These are phyloP conservation scores for Quercus glauca DNA, from an alignment of 306 rosid genomes.

Conservation along the genomic window DNA sequence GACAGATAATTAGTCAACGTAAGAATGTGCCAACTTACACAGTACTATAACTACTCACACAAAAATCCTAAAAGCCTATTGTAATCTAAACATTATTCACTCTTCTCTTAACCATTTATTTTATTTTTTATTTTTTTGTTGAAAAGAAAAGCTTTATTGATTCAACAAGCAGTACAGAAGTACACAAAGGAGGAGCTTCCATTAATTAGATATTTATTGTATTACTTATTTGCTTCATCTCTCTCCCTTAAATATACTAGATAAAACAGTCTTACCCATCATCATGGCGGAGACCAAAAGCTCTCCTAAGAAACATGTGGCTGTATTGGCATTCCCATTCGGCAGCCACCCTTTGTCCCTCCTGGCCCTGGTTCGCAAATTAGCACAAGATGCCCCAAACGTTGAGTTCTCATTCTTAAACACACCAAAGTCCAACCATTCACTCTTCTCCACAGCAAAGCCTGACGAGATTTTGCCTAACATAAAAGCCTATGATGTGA, in stretches of 20 bases:
- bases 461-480: not conserved
- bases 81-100: too few relatives aligned
- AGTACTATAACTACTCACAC: too few relatives aligned
- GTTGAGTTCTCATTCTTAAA: conserved; percentile 31
- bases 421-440: conserved; percentile 16
- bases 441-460: not conserved
- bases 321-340: conserved; percentile 31
- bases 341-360: conserved; percentile 18
- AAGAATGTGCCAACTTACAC: fast-evolving
- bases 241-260: too few relatives aligned
- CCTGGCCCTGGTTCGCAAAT: conserved; percentile 21
- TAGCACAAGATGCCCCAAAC: conserved; percentile 34
- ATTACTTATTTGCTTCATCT: too few relatives aligned
- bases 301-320: conserved; percentile 21
- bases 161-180: too few relatives aligned
- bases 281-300: not conserved
- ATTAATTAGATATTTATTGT: too few relatives aligned
- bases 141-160: too few relatives aligned
- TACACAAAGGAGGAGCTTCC: too few relatives aligned
- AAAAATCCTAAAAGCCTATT: too few relatives aligned
- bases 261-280: too few relatives aligned
- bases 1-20: fast-evolving
- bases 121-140: too few relatives aligned
- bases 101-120: too few relatives aligned
- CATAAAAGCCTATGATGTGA: conserved; percentile 21